Percentiles rank a stretch among this genome's conserved stretches.
These are phyloP conservation scores for Penicillium sumatraense DNA, from an alignment of 2,329 filamentous ascomycete genomes.

Conservation along the genomic window DNA sequence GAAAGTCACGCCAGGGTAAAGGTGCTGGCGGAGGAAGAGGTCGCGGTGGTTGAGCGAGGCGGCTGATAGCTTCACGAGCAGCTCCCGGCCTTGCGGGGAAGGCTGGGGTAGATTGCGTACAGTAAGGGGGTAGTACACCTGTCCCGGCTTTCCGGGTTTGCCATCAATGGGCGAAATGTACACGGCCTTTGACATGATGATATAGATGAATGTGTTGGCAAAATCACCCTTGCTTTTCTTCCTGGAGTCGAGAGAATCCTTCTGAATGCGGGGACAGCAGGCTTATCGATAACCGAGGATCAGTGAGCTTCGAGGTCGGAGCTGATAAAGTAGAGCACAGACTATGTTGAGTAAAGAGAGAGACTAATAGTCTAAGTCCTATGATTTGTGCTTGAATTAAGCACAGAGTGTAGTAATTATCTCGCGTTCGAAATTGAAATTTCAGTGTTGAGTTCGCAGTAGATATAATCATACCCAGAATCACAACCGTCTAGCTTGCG, in stretches of 20 bases:
- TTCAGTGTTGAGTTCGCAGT: not conserved
- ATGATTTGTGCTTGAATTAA: too few species aligned
- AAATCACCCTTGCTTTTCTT: too few species aligned
- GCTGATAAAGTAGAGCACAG: not conserved
- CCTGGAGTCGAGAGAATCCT: not conserved
- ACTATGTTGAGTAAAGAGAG: not conserved
- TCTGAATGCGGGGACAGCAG: conserved; percentile 18
- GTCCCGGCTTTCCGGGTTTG: conserved; percentile 70
- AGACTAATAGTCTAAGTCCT: too few species aligned
- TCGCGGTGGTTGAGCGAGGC: conserved; percentile 93
- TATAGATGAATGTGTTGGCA: not conserved
- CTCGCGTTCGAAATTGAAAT: not conserved
- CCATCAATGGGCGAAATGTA: conserved; percentile 63
- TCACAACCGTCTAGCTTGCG: not conserved
- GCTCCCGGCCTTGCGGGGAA: conserved; percentile 66
- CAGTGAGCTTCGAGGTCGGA: not conserved
- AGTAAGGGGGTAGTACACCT: conserved; percentile 69
- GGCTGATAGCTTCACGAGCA: conserved; percentile 76
- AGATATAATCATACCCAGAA: too few species aligned
- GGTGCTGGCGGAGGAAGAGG: conserved; percentile 88
- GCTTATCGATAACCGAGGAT: conserved; percentile 26
- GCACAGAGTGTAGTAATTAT: not conserved
- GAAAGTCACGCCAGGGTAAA: conserved; percentile 87
- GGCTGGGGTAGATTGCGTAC: conserved; percentile 67
- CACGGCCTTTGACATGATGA: conserved; percentile 50